Evolutionary conservation across 1,284 basidiomycete genomes (phyloP).

Genomic region (Moniliella sp.): DNA sequence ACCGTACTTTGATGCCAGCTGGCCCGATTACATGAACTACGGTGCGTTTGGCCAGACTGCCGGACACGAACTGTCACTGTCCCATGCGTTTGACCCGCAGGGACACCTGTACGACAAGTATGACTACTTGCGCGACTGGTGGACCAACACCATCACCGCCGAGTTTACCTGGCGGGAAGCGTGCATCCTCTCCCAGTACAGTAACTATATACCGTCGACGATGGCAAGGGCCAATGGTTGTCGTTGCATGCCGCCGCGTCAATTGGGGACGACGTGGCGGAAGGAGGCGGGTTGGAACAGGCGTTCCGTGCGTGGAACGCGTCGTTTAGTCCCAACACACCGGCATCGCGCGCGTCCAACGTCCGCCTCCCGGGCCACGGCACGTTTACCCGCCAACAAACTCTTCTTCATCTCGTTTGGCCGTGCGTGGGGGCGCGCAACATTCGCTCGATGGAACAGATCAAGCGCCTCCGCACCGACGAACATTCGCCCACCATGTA

Average conservation of each 20-base stretch:
- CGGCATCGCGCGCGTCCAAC: too few relatives aligned
- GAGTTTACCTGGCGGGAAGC: constrained; percentile 62
- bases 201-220: constrained; percentile 56
- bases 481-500: constrained; percentile 28
- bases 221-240: constrained; percentile 58
- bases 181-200: constrained; percentile 75
- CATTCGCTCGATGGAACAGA: constrained; percentile 14
- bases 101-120: constrained; percentile 47
- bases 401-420: constrained; percentile 33
- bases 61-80: constrained; percentile 23
- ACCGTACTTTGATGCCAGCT: constrained; percentile 67
- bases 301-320: constrained; percentile 34
- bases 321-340: too few relatives aligned
- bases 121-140: constrained; percentile 50
- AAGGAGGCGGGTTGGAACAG: constrained; percentile 34
- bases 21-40: constrained; percentile 71
- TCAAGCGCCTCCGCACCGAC: constrained; percentile 23
- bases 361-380: too few relatives aligned
- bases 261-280: constrained; percentile 50
- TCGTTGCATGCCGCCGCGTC: constrained; percentile 57
- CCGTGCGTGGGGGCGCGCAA: constrained; percentile 22
- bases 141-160: constrained; percentile 51
- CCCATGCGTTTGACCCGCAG: constrained; percentile 81
- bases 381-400: constrained; percentile 28
- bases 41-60: constrained; percentile 38